phyloP scores from a whole-genome alignment of 2,329 filamentous ascomycete genomes.

The Stachybotrys elegans region DNA sequence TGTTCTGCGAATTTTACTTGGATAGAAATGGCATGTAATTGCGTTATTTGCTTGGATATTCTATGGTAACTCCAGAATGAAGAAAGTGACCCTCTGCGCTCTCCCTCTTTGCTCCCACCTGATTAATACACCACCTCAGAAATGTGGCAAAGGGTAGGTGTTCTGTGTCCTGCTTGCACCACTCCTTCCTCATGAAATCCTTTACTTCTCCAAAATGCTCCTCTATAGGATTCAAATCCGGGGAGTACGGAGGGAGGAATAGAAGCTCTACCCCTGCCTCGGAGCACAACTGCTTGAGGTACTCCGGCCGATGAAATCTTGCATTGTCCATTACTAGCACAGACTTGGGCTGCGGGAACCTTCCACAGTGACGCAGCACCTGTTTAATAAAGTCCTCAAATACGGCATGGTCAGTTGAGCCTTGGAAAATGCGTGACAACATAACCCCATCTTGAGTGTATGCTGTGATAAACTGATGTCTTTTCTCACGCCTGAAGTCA shows the following conservation, averaged over 20 bases:
- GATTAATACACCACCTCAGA: conserved; percentile 4
- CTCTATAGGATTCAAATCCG: conserved; percentile 2
- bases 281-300: conserved; percentile 1
- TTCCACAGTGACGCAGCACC: conserved; percentile 4
- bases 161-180: neutral
- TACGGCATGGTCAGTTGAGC: conserved; percentile 1
- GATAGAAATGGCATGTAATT: too few relatives aligned
- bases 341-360: conserved; percentile 3
- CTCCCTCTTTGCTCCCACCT: conserved; percentile 3
- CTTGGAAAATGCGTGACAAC: conserved; percentile 1
- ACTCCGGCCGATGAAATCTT: neutral
- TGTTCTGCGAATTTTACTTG: too few relatives aligned
- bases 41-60: neutral
- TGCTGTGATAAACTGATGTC: conserved; percentile 2
- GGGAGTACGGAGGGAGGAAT: conserved; percentile 3
- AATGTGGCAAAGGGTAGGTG: conserved; percentile 1
- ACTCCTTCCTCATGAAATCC: conserved; percentile 1
- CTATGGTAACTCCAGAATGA: neutral
- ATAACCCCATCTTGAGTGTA: conserved; percentile 2
- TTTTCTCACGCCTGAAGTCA: neutral
- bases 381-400: conserved; percentile 6
- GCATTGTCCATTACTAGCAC: conserved; percentile 5
- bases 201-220: conserved; percentile 3
- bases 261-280: conserved; percentile 1
- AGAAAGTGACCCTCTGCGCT: neutral